Conservation (phyloP, 805 yeast species). For the Candida orba region DNA sequence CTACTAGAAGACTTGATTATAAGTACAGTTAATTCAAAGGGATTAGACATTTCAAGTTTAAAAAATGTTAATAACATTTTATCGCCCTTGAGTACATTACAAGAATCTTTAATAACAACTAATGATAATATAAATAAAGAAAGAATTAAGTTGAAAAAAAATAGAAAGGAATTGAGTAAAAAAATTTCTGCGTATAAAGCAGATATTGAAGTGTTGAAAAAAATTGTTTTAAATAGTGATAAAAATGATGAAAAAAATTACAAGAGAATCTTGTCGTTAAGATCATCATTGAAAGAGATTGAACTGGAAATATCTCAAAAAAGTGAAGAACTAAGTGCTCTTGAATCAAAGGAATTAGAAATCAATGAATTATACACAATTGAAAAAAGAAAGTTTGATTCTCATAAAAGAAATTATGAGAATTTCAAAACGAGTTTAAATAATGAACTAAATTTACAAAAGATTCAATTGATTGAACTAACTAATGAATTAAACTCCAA, state of each 20-base stretch:
- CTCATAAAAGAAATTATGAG: conserved; percentile 26
- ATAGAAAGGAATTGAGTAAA: conserved; percentile 52
- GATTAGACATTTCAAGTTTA: conserved; percentile 19
- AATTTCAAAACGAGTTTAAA: conserved; percentile 26
- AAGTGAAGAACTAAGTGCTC: conserved; percentile 8
- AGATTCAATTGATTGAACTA: conserved; percentile 19
- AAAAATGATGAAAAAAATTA: conserved; percentile 47
- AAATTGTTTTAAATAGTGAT: conserved; percentile 39
- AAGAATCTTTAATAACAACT: conserved; percentile 59
- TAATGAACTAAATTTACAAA: conserved; percentile 19
- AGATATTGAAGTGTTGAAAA: conserved; percentile 49
- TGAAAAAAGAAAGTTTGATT: conserved; percentile 32
- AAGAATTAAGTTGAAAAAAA: conserved; percentile 46
- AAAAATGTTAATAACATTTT: conserved; percentile 28
- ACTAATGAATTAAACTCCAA: conserved; percentile 24
- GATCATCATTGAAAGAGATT: conserved; percentile 18
- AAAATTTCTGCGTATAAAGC: conserved; percentile 41
- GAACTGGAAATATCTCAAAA: conserved; percentile 20
- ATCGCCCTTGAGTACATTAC: conserved; percentile 57
- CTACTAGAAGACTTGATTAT: conserved; percentile 33
- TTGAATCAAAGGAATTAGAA: conserved; percentile 27
- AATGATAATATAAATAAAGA: conserved; percentile 53
- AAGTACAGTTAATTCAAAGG: conserved; percentile 26
- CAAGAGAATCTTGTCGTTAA: conserved; percentile 17
- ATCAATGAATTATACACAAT: conserved; percentile 31